phyloP scores from a whole-genome alignment of 2,329 filamentous ascomycete genomes.

The Cladorrhinum sp. region DNA sequence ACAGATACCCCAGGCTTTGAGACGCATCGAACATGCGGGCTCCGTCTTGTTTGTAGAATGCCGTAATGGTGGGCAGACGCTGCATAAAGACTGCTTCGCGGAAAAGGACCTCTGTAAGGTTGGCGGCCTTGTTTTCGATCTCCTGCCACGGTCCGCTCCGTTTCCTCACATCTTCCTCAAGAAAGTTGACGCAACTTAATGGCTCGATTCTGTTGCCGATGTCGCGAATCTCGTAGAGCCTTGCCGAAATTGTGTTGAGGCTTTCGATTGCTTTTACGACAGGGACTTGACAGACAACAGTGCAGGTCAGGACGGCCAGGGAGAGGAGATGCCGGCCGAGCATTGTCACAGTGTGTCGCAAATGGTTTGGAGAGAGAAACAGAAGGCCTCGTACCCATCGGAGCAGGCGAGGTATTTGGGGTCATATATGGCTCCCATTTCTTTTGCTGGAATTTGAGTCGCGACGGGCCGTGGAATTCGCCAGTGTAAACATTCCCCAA shows the following conservation, averaged over 20 bases:
- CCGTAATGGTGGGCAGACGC: not conserved
- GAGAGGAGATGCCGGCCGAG: not conserved
- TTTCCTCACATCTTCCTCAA: not conserved
- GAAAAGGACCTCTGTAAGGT: not conserved
- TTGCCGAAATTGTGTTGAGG: not conserved
- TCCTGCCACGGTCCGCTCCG: not conserved
- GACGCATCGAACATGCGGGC: not conserved
- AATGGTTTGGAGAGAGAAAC: not conserved
- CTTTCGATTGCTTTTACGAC: not conserved
- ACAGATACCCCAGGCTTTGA: not conserved
- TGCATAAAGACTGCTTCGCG: not conserved
- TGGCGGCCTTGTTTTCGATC: not conserved
- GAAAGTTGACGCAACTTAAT: not conserved
- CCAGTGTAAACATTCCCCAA: slow-evolving; percentile 2
- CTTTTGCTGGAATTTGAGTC: not conserved
- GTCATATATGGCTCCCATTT: not conserved
- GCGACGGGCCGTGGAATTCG: not conserved
- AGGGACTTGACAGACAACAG: not conserved
- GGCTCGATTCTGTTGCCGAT: not conserved
- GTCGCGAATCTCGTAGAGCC: not conserved
- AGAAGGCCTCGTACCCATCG: not conserved
- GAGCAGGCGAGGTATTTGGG: not conserved
- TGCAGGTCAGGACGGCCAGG: not conserved
- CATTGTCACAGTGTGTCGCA: not conserved
- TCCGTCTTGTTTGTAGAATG: not conserved